phyloP scores from a whole-genome alignment of 208 protist species.

The Leishmania tropica region DNA sequence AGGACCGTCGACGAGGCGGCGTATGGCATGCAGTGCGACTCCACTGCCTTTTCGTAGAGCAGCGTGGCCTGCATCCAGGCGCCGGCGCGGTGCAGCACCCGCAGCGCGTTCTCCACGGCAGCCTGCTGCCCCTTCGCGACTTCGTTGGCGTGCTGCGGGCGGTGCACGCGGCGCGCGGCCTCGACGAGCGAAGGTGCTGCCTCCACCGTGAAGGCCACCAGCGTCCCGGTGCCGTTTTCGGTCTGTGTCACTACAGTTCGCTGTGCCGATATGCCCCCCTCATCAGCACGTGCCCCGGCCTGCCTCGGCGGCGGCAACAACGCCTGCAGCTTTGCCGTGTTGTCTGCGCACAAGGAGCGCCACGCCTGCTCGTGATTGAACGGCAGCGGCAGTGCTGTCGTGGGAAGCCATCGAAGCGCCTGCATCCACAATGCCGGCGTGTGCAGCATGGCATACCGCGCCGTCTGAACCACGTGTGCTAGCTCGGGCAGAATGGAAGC shows the following conservation, averaged over 20 bases:
- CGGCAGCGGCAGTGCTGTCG: slow-evolving; percentile 46
- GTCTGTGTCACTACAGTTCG: background rate
- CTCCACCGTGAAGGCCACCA: background rate
- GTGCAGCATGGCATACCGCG: slow-evolving; percentile 64
- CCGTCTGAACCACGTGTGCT: slow-evolving; percentile 48
- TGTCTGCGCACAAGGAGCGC: slow-evolving; percentile 16
- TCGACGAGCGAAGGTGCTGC: slow-evolving; percentile 28
- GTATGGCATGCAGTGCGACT: slow-evolving; percentile 57
- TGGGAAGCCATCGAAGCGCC: slow-evolving; percentile 61
- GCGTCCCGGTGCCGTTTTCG: background rate
- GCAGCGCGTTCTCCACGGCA: slow-evolving; percentile 31
- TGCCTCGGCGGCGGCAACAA: slow-evolving; percentile 14
- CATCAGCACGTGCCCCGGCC: background rate
- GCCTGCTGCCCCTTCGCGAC: slow-evolving; percentile 18
- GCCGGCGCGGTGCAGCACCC: slow-evolving; percentile 33
- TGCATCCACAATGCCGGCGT: slow-evolving; percentile 36
- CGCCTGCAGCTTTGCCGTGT: slow-evolving; percentile 19
- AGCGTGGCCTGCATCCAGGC: slow-evolving; percentile 64
- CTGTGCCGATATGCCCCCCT: slow-evolving; percentile 2
- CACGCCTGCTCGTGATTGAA: slow-evolving; percentile 39
- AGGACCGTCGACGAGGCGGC: slow-evolving; percentile 35
- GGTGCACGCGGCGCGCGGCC: slow-evolving; percentile 17
- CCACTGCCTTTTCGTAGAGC: slow-evolving; percentile 53
- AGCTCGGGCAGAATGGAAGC: slow-evolving; percentile 40
- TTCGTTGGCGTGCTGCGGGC: slow-evolving; percentile 28